phyloP scores from a whole-genome alignment of 2,329 filamentous ascomycete species.

The Gnomoniopsis sp. region DNA sequence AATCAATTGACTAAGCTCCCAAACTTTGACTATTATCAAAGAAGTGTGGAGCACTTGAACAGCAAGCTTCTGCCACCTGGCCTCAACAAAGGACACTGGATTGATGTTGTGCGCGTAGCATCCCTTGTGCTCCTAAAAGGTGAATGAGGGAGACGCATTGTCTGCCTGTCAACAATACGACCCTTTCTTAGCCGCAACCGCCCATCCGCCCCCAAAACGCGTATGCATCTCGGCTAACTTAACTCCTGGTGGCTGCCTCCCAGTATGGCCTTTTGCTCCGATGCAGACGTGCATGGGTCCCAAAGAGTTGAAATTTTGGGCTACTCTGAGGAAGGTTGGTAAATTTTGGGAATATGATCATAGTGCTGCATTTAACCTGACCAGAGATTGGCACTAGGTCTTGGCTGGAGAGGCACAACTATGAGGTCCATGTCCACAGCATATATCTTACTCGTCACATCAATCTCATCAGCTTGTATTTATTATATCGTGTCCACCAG shows the following conservation, averaged over 20 bases:
- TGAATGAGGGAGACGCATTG: not conserved
- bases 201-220: too few species aligned
- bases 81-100: not conserved
- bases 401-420: not conserved
- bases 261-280: not conserved
- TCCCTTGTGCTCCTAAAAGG: not conserved
- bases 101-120: not conserved
- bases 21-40: too few species aligned
- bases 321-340: not conserved
- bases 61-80: too few species aligned
- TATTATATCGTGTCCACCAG: constrained; percentile 1
- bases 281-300: not conserved
- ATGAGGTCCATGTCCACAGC: not conserved
- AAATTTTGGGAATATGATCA: not conserved
- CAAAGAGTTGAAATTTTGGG: not conserved
- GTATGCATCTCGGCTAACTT: not conserved
- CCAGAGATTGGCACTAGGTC: not conserved
- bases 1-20: too few species aligned
- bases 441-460: not conserved
- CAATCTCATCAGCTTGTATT: not conserved
- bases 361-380: not conserved
- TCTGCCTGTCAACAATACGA: not conserved
- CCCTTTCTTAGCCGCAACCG: constrained; percentile 1
- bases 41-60: too few species aligned
- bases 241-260: not conserved